phyloP scores from a whole-genome alignment of 2,329 filamentous ascomycete species.

The Paracorniculantispora psalliotae region DNA sequence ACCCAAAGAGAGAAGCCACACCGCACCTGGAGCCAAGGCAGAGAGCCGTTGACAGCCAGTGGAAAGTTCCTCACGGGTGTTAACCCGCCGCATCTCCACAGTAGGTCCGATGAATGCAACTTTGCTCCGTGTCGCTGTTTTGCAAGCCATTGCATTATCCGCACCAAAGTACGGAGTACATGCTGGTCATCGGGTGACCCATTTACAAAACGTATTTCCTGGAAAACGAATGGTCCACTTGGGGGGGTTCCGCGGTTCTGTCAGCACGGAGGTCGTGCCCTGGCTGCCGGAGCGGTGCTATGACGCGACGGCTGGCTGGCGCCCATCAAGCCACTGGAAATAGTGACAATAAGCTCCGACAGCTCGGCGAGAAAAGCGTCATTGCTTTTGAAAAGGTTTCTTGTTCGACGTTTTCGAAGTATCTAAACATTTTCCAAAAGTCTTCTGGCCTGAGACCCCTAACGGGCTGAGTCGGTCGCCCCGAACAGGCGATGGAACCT shows the following conservation, averaged over 20 bases:
- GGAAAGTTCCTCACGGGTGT: neutral
- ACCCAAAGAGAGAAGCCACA: neutral
- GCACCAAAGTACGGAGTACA: constrained; percentile 1
- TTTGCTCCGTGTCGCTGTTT: neutral
- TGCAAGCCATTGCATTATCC: neutral
- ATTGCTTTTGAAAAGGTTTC: neutral
- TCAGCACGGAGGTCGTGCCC: neutral
- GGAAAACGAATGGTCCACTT: neutral
- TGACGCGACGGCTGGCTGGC: neutral
- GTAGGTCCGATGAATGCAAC: constrained; percentile 12
- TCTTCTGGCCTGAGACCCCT: neutral
- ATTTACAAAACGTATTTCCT: neutral
- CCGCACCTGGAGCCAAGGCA: neutral
- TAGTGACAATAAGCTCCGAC: neutral
- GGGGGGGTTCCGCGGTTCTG: neutral
- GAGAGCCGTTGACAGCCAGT: constrained; percentile 16
- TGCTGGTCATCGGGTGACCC: neutral
- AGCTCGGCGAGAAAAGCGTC: neutral
- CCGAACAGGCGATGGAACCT: neutral
- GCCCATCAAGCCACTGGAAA: constrained; percentile 11
- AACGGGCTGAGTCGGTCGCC: neutral
- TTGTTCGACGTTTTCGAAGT: neutral
- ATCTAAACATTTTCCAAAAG: neutral
- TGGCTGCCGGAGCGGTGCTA: neutral
- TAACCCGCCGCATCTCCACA: constrained; percentile 8